Base-by-base conservation (phyloP, 345 rosid species). In the Populus pruinosa region DNA sequence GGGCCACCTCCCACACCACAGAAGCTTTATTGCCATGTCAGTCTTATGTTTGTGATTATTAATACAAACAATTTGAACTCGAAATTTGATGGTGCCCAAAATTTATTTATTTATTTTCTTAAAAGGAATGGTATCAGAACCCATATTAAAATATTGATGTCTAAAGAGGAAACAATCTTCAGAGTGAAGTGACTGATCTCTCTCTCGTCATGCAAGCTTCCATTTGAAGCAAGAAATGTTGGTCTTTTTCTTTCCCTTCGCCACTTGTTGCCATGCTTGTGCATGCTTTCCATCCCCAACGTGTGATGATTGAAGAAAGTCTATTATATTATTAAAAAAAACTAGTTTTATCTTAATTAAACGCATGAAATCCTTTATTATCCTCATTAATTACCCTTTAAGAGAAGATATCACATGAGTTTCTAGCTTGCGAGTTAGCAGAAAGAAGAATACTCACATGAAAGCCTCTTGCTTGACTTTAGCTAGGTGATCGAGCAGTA, bases 161-260 rank as follows among this genome's bases (percentile, higher is more conserved):
- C 1, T 13, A 66, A 49, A 25, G 43, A 1, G 16, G 69, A 36
- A 49, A 18, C 63, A 74, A 67, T 70, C 80, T 77, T 76, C 43
- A 62, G 59, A 53, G 38, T 68, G 72, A 78, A 76, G 71, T 68
- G 31, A 80, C 35, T 70, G 80, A 56, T 53, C 17, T 16, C 59
- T 5, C 9, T 20, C n/a, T 23, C 29, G 23, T 12, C 63, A 9
- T 23, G 27, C 76, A 74, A 64, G 76, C 88, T 86, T 86, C 75
- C 64, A 23, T 75, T 80, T 77, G 84, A 89, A 85, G 92, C 85
- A 83, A 87, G 86, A 85, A 87, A 89, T 87, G 89, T 87, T 87
- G 87, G 89, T 73, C 79, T 33, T 56, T 38, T 27, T 13, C 55
- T 18, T 31, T 41, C 43, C 13, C 38, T 36, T 33, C 25, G 8